A percentile compares a stretch with the other conserved stretches of the same genome.
These are phyloP conservation scores for Trypanosoma congolense DNA, from an alignment of 208 protist species.

Conservation along the genomic window DNA sequence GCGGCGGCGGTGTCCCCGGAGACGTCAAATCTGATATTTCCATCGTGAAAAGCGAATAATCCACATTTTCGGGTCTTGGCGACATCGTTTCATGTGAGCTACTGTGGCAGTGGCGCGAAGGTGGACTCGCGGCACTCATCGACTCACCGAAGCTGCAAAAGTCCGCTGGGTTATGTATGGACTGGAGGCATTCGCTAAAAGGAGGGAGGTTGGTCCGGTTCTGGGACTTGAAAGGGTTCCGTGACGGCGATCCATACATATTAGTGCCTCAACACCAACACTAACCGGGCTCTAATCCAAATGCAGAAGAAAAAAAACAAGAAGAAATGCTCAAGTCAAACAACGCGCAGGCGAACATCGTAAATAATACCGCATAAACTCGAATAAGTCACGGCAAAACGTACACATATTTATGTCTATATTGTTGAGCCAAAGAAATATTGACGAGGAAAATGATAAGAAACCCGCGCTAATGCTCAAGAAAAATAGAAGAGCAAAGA, in stretches of 20 bases:
- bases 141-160: slow-evolving; percentile 18
- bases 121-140: slow-evolving; percentile 10
- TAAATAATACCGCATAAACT: too few species aligned
- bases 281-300: too few species aligned
- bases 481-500: too few species aligned
- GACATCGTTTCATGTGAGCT: background rate
- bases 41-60: slow-evolving; percentile 22
- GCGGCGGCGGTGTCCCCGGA: slow-evolving; percentile 18
- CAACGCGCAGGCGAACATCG: too few species aligned
- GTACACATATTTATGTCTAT: too few species aligned
- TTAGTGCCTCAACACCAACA: background rate
- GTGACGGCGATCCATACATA: slow-evolving; percentile 2
- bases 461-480: too few species aligned
- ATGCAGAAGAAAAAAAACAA: too few species aligned
- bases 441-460: too few species aligned
- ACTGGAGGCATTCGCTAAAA: slow-evolving; percentile 17
- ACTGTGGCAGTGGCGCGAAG: background rate
- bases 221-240: slow-evolving; percentile 20
- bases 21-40: slow-evolving; percentile 19
- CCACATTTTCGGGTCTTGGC: slow-evolving; percentile 1
- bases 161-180: slow-evolving; percentile 9
- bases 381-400: too few species aligned
- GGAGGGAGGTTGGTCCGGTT: slow-evolving; percentile 20
- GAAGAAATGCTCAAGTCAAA: too few species aligned
- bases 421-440: too few species aligned